A percentile compares a stretch with the other conserved stretches of the same genome.
These are phyloP conservation scores for Colletotrichum sp. DNA, from an alignment of 2,329 filamentous ascomycete genomes.

Conservation along the genomic window DNA sequence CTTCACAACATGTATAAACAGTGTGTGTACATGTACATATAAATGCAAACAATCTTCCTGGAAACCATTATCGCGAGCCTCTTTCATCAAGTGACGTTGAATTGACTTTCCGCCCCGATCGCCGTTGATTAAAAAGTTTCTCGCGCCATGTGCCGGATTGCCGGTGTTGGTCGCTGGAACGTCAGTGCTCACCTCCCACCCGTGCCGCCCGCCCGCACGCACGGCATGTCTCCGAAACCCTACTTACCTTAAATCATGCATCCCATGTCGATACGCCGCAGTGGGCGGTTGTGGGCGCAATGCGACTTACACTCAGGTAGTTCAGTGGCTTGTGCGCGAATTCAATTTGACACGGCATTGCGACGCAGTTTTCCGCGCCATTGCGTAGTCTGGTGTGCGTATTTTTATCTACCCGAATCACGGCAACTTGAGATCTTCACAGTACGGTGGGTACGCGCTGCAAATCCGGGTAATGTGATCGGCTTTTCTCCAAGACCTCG, in stretches of 20 bases:
- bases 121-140: not conserved
- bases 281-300: not conserved
- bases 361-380: not conserved
- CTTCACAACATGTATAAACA: not conserved
- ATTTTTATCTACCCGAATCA: not conserved
- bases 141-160: not conserved
- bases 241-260: not conserved
- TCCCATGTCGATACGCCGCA: not conserved
- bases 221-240: not conserved
- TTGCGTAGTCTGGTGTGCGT: not conserved
- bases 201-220: not conserved
- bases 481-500: not conserved
- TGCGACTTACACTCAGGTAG: not conserved
- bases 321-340: not conserved
- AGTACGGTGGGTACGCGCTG: not conserved
- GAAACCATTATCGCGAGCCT: not conserved
- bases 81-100: not conserved
- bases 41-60: not conserved
- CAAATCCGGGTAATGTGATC: not conserved
- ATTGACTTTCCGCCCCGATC: not conserved
- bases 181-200: not conserved
- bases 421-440: not conserved
- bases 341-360: not conserved
- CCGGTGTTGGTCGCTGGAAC: not conserved
- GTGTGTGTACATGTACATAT: not conserved